Percentiles rank a stretch among this genome's conserved stretches.
phyloP scores from a whole-genome alignment of 345 rosid species.

The Salix exigua region DNA sequence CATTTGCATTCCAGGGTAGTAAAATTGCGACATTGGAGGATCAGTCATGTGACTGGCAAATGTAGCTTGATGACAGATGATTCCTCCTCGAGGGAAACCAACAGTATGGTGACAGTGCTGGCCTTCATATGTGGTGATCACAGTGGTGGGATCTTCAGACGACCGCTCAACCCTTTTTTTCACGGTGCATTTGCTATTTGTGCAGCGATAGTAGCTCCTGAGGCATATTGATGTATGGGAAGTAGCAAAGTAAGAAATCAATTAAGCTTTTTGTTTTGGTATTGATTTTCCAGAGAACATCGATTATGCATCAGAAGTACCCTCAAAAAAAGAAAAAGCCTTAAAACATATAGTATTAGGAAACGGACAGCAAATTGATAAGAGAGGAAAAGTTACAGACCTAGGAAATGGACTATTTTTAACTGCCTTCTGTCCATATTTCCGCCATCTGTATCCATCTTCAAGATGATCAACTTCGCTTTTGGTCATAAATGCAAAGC shows the following conservation, averaged over 20 bases:
- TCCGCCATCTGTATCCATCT: conserved; percentile 92
- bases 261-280: not conserved
- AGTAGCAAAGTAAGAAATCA: not conserved
- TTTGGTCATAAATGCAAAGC: conserved; percentile 91
- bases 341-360: not conserved
- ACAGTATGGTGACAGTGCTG: conserved; percentile 91
- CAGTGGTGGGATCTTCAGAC: conserved; percentile 69
- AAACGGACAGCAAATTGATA: not conserved
- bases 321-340: not conserved
- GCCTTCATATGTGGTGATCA: conserved; percentile 96
- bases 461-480: conserved; percentile 95
- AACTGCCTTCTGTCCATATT: conserved; percentile 90
- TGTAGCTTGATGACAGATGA: conserved; percentile 52
- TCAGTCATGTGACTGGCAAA: conserved; percentile 37
- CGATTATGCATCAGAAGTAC: not conserved
- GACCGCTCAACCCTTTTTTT: conserved; percentile 97
- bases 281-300: not conserved
- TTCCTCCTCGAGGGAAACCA: conserved; percentile 76
- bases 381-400: conserved; percentile 29
- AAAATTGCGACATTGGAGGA: conserved; percentile 50
- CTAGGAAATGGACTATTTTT: conserved; percentile 92
- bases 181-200: conserved; percentile 85
- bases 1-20: conserved; percentile 41
- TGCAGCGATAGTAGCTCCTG: conserved; percentile 97
- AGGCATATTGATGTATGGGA: not conserved